A percentile compares a stretch with the other conserved stretches of the same genome.
Evolutionary conservation across 331 rosid genomes (phyloP).

Genomic region (Quercus phellos): DNA sequence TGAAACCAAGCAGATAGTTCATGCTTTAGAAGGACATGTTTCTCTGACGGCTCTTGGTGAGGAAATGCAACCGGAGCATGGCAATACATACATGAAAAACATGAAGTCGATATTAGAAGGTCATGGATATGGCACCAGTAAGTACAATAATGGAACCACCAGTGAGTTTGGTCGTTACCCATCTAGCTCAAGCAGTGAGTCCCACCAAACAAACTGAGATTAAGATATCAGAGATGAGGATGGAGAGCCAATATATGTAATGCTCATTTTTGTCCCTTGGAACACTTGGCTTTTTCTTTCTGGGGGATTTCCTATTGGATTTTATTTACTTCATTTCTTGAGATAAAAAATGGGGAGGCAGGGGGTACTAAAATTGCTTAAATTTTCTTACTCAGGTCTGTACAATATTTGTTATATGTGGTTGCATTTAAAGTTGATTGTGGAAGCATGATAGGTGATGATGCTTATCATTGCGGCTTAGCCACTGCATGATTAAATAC

Average conservation of each 20-base stretch:
- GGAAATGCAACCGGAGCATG: slow-evolving; percentile 22
- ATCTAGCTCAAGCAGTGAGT: slow-evolving; percentile 40
- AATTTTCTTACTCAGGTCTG: not conserved
- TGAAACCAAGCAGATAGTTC: slow-evolving; percentile 33
- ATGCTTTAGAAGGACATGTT: slow-evolving; percentile 47
- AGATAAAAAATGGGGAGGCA: not conserved
- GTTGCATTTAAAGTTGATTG: not conserved
- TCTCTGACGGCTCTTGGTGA: slow-evolving; percentile 36
- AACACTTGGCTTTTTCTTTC: not conserved
- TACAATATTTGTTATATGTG: not conserved
- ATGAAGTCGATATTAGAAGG: slow-evolving; percentile 24
- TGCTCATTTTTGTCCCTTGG: not conserved
- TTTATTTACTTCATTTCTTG: not conserved
- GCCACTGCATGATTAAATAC: not conserved
- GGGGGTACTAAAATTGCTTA: not conserved
- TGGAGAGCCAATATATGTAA: not conserved
- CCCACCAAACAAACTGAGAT: slow-evolving; percentile 13
- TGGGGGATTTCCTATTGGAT: not conserved
- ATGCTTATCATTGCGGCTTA: not conserved
- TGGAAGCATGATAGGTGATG: not conserved
- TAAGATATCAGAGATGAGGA: not conserved
- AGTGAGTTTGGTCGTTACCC: slow-evolving; percentile 40
- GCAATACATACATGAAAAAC: slow-evolving; percentile 34
- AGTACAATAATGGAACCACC: slow-evolving; percentile 34
- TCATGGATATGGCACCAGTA: slow-evolving; percentile 27